Percentiles rank a stretch among this genome's conserved stretches.
Conservation (phyloP, 495 filamentous ascomycete genomes). For the Talaromyces thailandensis region DNA sequence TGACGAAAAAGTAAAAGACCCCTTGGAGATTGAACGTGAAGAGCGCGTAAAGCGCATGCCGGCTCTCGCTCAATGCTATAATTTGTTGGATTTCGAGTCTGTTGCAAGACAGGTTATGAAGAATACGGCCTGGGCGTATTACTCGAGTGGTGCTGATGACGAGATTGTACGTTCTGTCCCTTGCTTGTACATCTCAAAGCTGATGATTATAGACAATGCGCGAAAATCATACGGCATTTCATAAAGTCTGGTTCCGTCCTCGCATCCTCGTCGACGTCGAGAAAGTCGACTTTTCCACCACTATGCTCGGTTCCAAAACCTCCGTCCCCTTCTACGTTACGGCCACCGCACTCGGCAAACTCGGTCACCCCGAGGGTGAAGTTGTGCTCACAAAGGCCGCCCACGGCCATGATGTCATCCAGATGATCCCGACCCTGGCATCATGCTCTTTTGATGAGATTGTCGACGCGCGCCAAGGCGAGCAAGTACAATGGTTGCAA, state of each 20-base stretch:
- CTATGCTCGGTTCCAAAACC: conserved; percentile 80
- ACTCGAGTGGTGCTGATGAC: conserved; percentile 91
- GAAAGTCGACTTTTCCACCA: conserved; percentile 74
- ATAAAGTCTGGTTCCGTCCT: conserved; percentile 96
- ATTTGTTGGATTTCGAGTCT: conserved; percentile 89
- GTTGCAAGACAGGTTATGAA: conserved; percentile 87
- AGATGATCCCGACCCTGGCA: conserved; percentile 98
- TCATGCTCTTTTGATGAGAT: conserved; percentile 98
- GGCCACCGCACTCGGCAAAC: conserved; percentile 84
- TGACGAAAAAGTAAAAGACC: conserved; percentile 60
- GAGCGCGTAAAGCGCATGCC: conserved; percentile 73
- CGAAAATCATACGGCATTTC: conserved; percentile 92
- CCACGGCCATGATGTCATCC: conserved; percentile 74
- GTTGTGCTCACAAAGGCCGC: conserved; percentile 82
- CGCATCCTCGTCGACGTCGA: conserved; percentile 78
- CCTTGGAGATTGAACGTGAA: conserved; percentile 68
- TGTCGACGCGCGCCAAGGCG: conserved; percentile 67
- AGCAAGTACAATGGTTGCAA: conserved; percentile 93
- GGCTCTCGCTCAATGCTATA: conserved; percentile 81
- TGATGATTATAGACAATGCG: conserved; percentile 67
- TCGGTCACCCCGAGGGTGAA: conserved; percentile 83
- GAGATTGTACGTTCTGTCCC: conserved; percentile 66
- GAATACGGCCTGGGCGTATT: conserved; percentile 92
- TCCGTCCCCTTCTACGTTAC: conserved; percentile 87
- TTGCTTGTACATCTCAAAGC: background rate